Percentiles rank a stretch among this genome's conserved stretches.
Evolutionary conservation across 2,329 filamentous ascomycete species (phyloP).

Genomic region (Aureobasidium uvarum): DNA sequence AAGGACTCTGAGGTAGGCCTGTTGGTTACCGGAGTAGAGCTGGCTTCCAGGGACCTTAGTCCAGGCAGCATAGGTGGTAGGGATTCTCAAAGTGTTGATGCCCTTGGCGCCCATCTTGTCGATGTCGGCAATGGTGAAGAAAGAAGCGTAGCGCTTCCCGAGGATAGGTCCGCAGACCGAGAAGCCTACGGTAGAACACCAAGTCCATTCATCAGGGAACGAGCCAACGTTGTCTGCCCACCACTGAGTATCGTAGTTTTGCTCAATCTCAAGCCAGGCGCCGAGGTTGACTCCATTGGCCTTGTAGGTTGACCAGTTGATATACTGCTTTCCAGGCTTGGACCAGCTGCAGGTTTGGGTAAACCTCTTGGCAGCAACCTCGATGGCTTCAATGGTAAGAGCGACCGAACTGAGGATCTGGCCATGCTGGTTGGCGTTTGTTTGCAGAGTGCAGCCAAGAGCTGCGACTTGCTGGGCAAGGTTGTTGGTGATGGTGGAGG

Average conservation of each 20-base stretch:
- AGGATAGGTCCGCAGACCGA: slow-evolving; percentile 37
- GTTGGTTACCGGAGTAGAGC: slow-evolving; percentile 40
- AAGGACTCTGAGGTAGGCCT: slow-evolving; percentile 35
- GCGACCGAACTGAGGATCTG: background rate
- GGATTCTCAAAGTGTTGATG: slow-evolving; percentile 40
- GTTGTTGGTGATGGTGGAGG: background rate
- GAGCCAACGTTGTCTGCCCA: slow-evolving; percentile 30
- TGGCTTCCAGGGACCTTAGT: slow-evolving; percentile 38
- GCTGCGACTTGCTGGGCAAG: slow-evolving; percentile 8
- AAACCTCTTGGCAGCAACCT: slow-evolving; percentile 33
- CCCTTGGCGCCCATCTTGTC: slow-evolving; percentile 38
- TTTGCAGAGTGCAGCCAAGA: slow-evolving; percentile 23
- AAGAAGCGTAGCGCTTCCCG: slow-evolving; percentile 37
- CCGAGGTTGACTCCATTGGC: slow-evolving; percentile 36
- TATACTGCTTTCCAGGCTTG: slow-evolving; percentile 25
- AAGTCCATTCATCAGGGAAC: slow-evolving; percentile 39
- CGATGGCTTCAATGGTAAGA: slow-evolving; percentile 19
- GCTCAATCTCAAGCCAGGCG: slow-evolving; percentile 39
- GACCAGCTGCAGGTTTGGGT: slow-evolving; percentile 30
- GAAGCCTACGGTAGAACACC: slow-evolving; percentile 37
- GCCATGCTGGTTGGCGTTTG: slow-evolving; percentile 26
- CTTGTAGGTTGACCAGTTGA: slow-evolving; percentile 32
- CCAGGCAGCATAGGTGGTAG: slow-evolving; percentile 43
- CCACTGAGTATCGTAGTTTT: slow-evolving; percentile 16
- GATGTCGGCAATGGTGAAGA: slow-evolving; percentile 36